A percentile compares a stretch with the other conserved stretches of the same genome.
Conservation (phyloP, 2,329 filamentous ascomycete species). For the Hirsutella rhossiliensis region DNA sequence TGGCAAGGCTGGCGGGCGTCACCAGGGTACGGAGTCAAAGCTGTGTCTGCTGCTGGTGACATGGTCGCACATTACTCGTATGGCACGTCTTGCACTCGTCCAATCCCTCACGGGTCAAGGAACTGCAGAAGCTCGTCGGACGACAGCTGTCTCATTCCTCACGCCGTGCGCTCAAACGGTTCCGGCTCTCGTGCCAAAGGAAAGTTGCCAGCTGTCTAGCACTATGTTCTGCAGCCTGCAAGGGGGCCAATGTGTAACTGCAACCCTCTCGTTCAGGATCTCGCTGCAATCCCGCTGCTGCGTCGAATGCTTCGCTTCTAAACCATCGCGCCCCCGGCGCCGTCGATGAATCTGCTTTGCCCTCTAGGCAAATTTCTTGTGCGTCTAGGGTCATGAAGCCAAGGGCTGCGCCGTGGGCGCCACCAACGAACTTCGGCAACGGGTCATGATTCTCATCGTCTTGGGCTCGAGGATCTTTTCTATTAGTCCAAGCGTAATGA, state of each 20-base stretch:
- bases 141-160: constrained; percentile 1
- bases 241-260: constrained; percentile 1
- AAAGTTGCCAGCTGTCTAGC: constrained; percentile 2
- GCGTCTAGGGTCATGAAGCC: too few relatives aligned
- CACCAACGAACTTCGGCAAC: too few relatives aligned
- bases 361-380: too few relatives aligned
- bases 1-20: not conserved
- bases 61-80: not conserved
- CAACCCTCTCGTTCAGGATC: not conserved
- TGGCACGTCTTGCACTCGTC: not conserved
- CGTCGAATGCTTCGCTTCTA: too few relatives aligned
- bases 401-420: too few relatives aligned
- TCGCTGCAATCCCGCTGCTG: too few relatives aligned
- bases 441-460: too few relatives aligned
- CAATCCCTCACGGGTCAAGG: not conserved
- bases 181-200: not conserved
- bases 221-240: constrained; percentile 1
- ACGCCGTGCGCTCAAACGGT: not conserved
- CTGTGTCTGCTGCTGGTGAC: not conserved
- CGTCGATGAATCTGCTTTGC: too few relatives aligned
- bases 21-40: not conserved
- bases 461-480: too few relatives aligned
- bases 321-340: too few relatives aligned
- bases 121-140: not conserved
- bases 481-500: too few relatives aligned